Percentiles rank a stretch among this genome's conserved stretches.
These are phyloP conservation scores for Coemansia sp. DNA, from an alignment of 192 early-diverging fungal species.

Conservation along the genomic window DNA sequence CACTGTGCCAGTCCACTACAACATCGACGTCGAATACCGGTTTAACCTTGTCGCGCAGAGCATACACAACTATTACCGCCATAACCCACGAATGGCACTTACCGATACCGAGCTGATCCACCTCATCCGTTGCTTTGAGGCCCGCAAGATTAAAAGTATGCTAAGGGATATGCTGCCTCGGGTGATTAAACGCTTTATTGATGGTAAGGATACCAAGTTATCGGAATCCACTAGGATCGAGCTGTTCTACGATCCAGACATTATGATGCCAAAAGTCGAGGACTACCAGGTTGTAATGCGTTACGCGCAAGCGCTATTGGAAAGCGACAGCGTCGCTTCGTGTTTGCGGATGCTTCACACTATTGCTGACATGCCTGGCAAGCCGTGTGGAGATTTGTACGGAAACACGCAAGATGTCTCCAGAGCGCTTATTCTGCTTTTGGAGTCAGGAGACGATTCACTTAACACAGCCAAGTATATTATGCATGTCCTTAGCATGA, in stretches of 20 bases:
- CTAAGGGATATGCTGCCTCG: constrained; percentile 31
- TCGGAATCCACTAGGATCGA: neutral
- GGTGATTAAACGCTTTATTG: constrained; percentile 17
- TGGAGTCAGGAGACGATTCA: neutral
- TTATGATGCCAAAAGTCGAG: neutral
- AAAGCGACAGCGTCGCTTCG: neutral
- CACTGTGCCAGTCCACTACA: neutral
- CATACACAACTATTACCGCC: constrained; percentile 25
- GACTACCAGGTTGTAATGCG: constrained; percentile 20
- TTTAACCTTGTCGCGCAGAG: constrained; percentile 17
- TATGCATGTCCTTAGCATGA: constrained; percentile 5
- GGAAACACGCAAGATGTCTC: constrained; percentile 10
- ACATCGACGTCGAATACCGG: constrained; percentile 16
- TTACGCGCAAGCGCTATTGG: constrained; percentile 30
- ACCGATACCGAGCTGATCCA: constrained; percentile 29
- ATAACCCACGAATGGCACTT: neutral
- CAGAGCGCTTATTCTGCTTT: neutral
- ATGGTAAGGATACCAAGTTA: neutral
- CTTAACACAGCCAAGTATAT: neutral
- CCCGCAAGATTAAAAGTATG: constrained; percentile 9
- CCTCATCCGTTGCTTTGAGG: constrained; percentile 25
- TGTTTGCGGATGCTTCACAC: constrained; percentile 19
- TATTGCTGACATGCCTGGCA: constrained; percentile 24
- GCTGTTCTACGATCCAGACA: constrained; percentile 15
- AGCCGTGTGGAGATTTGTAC: neutral